A percentile compares a stretch with the other conserved stretches of the same genome.
These are phyloP conservation scores for Gracilaria caudata DNA, from an alignment of 23 red algal species.

Conservation along the genomic window DNA sequence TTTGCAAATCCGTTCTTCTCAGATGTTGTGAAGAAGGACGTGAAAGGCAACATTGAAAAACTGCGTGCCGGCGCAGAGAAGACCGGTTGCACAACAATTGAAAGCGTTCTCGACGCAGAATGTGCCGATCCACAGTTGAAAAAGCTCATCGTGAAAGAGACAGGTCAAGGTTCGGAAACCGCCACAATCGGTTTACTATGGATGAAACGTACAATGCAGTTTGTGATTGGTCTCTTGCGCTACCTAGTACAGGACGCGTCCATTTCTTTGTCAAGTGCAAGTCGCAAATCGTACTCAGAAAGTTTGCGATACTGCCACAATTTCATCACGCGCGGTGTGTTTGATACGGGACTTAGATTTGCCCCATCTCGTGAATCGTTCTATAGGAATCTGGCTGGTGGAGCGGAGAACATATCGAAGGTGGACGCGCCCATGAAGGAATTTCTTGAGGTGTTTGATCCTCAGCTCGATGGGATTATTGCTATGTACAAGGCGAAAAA, in stretches of 20 bases:
- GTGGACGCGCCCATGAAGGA: conserved; percentile 40
- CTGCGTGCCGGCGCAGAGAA: conserved; percentile 46
- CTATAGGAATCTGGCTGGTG: conserved; percentile 60
- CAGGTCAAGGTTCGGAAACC: conserved; percentile 28
- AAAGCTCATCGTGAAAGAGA: conserved; percentile 55
- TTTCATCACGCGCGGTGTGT: conserved; percentile 58
- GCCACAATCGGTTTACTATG: conserved; percentile 61
- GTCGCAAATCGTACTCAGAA: conserved; percentile 60
- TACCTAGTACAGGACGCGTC: conserved; percentile 31
- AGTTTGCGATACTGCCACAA: conserved; percentile 60
- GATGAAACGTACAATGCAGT: conserved; percentile 77
- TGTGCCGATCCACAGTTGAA: conserved; percentile 42
- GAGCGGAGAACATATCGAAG: conserved; percentile 27
- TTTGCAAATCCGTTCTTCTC: conserved; percentile 65
- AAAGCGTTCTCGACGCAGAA: conserved; percentile 52
- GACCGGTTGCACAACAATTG: conserved; percentile 22
- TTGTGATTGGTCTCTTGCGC: conserved; percentile 56
- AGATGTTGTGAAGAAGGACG: conserved; percentile 74
- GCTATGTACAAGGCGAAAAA: conserved; percentile 49
- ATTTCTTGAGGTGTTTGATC: conserved; percentile 63
- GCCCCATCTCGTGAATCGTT: conserved; percentile 58
- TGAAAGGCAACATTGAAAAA: conserved; percentile 67
- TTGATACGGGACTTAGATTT: conserved; percentile 66
- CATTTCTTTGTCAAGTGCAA: conserved; percentile 45
- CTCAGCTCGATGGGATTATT: conserved; percentile 34